Evolutionary conservation across 2,329 filamentous ascomycete genomes (phyloP).

Genomic region (Aspergillus fumigatus): DNA sequence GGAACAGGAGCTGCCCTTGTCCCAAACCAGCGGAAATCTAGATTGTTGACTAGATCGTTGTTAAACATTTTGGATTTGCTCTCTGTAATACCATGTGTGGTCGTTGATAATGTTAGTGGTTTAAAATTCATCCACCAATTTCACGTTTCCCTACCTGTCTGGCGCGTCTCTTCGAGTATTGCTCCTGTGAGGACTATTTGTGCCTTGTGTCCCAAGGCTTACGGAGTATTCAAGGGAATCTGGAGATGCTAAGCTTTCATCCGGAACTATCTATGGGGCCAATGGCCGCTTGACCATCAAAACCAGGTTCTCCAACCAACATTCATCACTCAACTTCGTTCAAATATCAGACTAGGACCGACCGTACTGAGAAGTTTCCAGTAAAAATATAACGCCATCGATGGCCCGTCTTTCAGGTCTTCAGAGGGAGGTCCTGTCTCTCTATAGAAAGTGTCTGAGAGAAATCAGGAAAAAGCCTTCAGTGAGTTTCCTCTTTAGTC

Average conservation of each 20-base stretch:
- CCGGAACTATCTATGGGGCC: neutral
- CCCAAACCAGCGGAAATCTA: conserved; percentile 17
- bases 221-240: neutral
- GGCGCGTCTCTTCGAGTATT: neutral
- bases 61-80: neutral
- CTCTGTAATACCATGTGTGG: too few relatives aligned
- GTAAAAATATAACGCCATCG: neutral
- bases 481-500: conserved; percentile 44
- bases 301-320: neutral
- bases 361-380: neutral
- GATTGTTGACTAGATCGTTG: neutral
- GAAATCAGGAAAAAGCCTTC: conserved; percentile 74
- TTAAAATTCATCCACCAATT: neutral
- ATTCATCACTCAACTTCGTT: neutral
- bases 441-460: conserved; percentile 83
- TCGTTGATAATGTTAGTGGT: too few relatives aligned
- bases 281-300: neutral
- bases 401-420: conserved; percentile 67
- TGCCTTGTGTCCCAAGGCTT: neutral
- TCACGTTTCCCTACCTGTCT: neutral
- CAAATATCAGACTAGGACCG: neutral
- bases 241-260: neutral
- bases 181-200: neutral
- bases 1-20: conserved; percentile 15
- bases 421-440: conserved; percentile 79